Base-by-base conservation (phyloP, 2,329 filamentous ascomycete genomes). In the Pseudovirgaria hyperparasitica region DNA sequence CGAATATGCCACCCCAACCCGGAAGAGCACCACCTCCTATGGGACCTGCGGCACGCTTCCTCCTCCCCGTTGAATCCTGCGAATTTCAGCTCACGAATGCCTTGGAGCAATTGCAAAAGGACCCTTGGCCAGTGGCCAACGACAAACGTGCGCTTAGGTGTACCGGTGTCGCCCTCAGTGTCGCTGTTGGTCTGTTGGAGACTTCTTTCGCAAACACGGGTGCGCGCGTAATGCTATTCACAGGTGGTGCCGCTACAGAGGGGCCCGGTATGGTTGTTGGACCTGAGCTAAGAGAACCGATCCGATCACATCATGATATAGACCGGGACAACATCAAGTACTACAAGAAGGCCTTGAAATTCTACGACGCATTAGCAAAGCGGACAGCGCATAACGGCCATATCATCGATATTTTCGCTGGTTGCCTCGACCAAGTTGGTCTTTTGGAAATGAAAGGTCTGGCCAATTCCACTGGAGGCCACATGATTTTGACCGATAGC, bases 241-340 rank as follows among this genome's bases (percentile, higher is more conserved):
- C 86, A 29, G 92, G 87, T 46, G 90, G 90, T 19, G 79, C 90
- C 28, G 85, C 86, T 21, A 98, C 90, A 1, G 90, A 98, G 56
- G 90, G 90, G 2, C 90, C 90, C 8, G 90, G 90, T 34, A 85
- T 93, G 71, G 90, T 98, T 17, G 90, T 98, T 50, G 86, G 86
- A 3, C 82, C 90, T 14, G 90, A 98, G 58, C 64, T 98, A 39
- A 80, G 87, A 53, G 90, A 98, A 54, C 85, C 92, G 7, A 96
- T 98, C 39, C 79, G 90, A 48, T 96, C 87, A 22, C 90, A 98
- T 59, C 90, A 98, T 57, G 90, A 98, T 47, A 98, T 98, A 55
- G 90, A 98, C 52, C 76, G 86, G 31, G 90, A 98, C 57, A 94
- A 94, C 53, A 92, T 93, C 62, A 98, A 98, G 58, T 94, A 96